Conservation (phyloP, 2,329 filamentous ascomycete genomes). For the Paraphoma sp. region DNA sequence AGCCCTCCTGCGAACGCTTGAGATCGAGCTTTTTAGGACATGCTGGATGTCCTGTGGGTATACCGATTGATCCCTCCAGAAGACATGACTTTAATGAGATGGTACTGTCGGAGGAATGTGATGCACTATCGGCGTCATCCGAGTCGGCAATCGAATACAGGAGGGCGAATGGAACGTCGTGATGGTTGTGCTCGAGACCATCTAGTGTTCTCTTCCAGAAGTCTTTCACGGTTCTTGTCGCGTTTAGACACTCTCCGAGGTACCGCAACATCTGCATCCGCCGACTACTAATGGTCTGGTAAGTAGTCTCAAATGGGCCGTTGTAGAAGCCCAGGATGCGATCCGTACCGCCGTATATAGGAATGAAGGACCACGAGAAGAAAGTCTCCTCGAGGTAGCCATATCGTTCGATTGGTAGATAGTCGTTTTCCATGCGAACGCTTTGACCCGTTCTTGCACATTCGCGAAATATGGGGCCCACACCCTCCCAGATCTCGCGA, state of each 20-base stretch:
- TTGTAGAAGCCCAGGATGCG: constrained; percentile 39
- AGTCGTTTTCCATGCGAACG: constrained; percentile 37
- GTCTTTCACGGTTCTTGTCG: constrained; percentile 36
- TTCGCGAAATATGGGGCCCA: constrained; percentile 40
- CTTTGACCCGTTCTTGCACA: constrained; percentile 38
- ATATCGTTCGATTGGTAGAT: constrained; percentile 36
- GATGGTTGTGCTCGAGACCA: constrained; percentile 51
- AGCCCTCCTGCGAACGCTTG: constrained; percentile 36
- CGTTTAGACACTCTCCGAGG: constrained; percentile 44
- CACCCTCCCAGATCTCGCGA: constrained; percentile 48
- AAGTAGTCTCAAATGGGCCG: constrained; percentile 47
- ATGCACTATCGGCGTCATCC: constrained; percentile 31
- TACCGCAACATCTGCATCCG: constrained; percentile 50
- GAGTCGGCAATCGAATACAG: constrained; percentile 40
- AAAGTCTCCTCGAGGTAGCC: constrained; percentile 44
- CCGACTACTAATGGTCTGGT: constrained; percentile 46
- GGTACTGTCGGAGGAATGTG: constrained; percentile 34
- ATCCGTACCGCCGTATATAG: constrained; percentile 49
- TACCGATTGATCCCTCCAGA: constrained; percentile 41
- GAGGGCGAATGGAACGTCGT: constrained; percentile 42
- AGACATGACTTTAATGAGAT: constrained; percentile 37
- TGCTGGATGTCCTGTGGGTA: constrained; percentile 38
- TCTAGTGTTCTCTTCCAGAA: constrained; percentile 60
- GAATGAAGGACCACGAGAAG: constrained; percentile 54
- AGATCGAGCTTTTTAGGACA: constrained; percentile 35